Percentiles rank a stretch among this genome's conserved stretches.
These are phyloP conservation scores for Canariomyces notabilis DNA, from an alignment of 2,329 filamentous ascomycete species.

Conservation along the genomic window DNA sequence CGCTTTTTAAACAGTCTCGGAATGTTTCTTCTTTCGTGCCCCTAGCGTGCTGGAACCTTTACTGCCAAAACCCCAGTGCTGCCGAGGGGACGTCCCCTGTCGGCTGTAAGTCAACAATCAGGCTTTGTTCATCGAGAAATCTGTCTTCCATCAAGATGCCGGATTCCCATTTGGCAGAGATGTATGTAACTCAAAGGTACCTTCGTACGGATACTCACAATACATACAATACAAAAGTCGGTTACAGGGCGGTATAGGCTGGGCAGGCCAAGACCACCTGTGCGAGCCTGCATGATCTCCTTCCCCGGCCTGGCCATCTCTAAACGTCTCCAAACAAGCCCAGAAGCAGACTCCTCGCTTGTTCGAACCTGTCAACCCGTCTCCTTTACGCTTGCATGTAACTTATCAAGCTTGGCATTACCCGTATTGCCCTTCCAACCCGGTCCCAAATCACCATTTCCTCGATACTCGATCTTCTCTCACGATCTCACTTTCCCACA, in stretches of 20 bases:
- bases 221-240: too few species aligned
- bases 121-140: slow-evolving; percentile 9
- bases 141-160: slow-evolving; percentile 11
- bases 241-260: slow-evolving; percentile 16
- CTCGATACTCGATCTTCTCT: slow-evolving; percentile 5
- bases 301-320: slow-evolving; percentile 19
- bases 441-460: slow-evolving; percentile 9
- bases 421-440: slow-evolving; percentile 5
- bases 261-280: slow-evolving; percentile 14
- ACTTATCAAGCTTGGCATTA: too few species aligned
- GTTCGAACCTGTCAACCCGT: not conserved
- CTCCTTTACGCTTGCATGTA: not conserved
- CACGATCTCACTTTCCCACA: slow-evolving; percentile 3
- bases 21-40: slow-evolving; percentile 11
- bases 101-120: slow-evolving; percentile 18
- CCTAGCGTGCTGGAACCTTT: not conserved
- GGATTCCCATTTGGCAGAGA: slow-evolving; percentile 18
- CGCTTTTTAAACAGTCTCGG: slow-evolving; percentile 14
- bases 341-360: slow-evolving; percentile 11
- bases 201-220: too few species aligned
- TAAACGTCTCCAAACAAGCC: slow-evolving; percentile 21
- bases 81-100: slow-evolving; percentile 17
- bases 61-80: slow-evolving; percentile 7
- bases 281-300: slow-evolving; percentile 26
- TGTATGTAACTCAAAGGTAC: too few species aligned